Evolutionary conservation across 805 yeast genomes (phyloP).

Genomic region (Pichia gijzeniarum): DNA sequence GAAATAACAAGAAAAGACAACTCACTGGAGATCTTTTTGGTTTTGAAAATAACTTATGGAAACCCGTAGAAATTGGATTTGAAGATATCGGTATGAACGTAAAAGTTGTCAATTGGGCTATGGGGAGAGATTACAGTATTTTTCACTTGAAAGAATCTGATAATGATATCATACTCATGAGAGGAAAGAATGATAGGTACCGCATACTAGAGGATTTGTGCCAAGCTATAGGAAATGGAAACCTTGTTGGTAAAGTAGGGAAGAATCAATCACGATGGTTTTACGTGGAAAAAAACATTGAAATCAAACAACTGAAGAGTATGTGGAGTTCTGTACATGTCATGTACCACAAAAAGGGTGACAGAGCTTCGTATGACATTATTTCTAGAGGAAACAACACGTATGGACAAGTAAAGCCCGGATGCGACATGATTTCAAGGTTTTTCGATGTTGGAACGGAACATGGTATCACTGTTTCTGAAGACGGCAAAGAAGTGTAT

Average conservation of each 20-base stretch:
- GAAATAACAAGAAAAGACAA: slow-evolving; percentile 60
- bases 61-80: slow-evolving; percentile 17
- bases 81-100: not conserved
- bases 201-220: not conserved
- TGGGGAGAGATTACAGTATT: slow-evolving; percentile 59
- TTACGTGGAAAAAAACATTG: not conserved
- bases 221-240: not conserved
- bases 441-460: slow-evolving; percentile 65
- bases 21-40: slow-evolving; percentile 24
- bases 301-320: slow-evolving; percentile 29
- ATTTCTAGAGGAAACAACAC: slow-evolving; percentile 66
- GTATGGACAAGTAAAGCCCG: slow-evolving; percentile 56
- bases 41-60: slow-evolving; percentile 16
- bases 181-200: slow-evolving; percentile 27
- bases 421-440: not conserved
- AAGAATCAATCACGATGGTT: slow-evolving; percentile 1
- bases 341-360: slow-evolving; percentile 10
- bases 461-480: slow-evolving; percentile 54
- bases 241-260: not conserved
- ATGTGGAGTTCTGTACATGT: slow-evolving; percentile 84
- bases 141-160: slow-evolving; percentile 19
- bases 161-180: slow-evolving; percentile 9
- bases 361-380: slow-evolving; percentile 18
- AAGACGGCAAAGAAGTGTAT: slow-evolving; percentile 33
- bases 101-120: slow-evolving; percentile 18